These are phyloP conservation scores for Dendrobium officinale DNA, from an alignment of 106 monocot species.

Conservation along the genomic window DNA sequence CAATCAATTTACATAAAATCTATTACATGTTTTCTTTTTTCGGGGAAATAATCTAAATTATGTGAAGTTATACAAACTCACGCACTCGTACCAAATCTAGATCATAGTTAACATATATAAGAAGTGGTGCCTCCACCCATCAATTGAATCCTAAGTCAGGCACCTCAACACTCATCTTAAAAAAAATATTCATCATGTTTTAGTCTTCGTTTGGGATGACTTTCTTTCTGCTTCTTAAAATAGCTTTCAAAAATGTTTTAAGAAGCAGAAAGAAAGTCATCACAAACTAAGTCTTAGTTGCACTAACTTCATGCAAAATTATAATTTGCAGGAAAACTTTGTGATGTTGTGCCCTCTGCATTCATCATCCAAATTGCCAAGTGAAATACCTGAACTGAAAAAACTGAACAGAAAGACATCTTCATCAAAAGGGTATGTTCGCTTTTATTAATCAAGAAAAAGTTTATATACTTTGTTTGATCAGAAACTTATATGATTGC, in stretches of 20 bases:
- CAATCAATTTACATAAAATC: not conserved
- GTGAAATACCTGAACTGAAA: conserved; percentile 25
- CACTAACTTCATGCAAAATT: not conserved
- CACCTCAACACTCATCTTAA: not conserved
- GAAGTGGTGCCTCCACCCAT: too few species aligned
- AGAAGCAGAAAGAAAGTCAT: too few species aligned
- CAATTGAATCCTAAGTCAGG: too few species aligned
- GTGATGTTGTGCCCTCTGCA: conserved; percentile 95
- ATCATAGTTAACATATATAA: too few species aligned
- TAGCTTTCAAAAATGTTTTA: too few species aligned
- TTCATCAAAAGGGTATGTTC: conserved; percentile 32
- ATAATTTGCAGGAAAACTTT: conserved; percentile 70
- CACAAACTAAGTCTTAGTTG: not conserved
- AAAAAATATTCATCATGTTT: not conserved
- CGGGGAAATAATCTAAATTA: too few species aligned
- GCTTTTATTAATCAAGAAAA: not conserved
- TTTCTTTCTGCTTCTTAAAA: too few species aligned
- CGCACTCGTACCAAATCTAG: too few species aligned
- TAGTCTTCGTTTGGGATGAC: too few species aligned
- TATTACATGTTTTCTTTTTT: too few species aligned
- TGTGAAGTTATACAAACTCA: too few species aligned
- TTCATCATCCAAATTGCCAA: conserved; percentile 45
- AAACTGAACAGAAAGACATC: conserved; percentile 25
- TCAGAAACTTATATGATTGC: not conserved
- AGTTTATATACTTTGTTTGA: too few species aligned